Evolutionary conservation across 768 basidiomycete species (phyloP).

Genomic region (Tulasnella sp.): DNA sequence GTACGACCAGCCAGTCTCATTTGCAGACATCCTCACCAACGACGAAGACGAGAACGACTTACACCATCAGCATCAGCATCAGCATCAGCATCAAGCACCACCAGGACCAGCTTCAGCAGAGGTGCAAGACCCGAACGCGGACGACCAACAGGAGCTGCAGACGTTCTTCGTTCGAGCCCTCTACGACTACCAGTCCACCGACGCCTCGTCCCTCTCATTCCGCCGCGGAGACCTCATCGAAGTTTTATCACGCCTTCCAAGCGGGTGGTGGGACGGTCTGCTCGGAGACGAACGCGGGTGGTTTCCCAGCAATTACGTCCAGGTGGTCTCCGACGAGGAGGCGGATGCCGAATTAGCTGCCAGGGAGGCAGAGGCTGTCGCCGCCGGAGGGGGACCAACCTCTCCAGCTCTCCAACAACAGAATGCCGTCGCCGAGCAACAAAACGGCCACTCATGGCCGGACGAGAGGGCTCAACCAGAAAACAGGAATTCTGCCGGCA

Average conservation of each 20-base stretch:
- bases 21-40: conserved; percentile 23
- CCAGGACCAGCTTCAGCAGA: background rate
- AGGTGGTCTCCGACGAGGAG: conserved; percentile 71
- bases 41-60: background rate
- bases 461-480: conserved; percentile 7
- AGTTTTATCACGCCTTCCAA: conserved; percentile 83
- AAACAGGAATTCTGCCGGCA: conserved; percentile 3
- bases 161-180: conserved; percentile 87
- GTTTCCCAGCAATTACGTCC: conserved; percentile 97
- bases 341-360: conserved; percentile 59
- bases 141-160: conserved; percentile 23
- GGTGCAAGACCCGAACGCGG: background rate
- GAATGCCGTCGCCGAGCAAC: conserved; percentile 10
- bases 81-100: background rate
- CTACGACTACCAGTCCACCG: conserved; percentile 87
- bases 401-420: conserved; percentile 35
- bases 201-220: conserved; percentile 86
- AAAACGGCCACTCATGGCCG: background rate
- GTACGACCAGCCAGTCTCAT: conserved; percentile 22
- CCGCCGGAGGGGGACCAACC: conserved; percentile 52
- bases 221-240: conserved; percentile 85
- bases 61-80: background rate
- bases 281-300: conserved; percentile 82
- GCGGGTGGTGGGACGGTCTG: conserved; percentile 98
- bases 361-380: conserved; percentile 40